Base-by-base conservation (phyloP, 148 eudicot genomes). In the Persicaria tinctoria region DNA sequence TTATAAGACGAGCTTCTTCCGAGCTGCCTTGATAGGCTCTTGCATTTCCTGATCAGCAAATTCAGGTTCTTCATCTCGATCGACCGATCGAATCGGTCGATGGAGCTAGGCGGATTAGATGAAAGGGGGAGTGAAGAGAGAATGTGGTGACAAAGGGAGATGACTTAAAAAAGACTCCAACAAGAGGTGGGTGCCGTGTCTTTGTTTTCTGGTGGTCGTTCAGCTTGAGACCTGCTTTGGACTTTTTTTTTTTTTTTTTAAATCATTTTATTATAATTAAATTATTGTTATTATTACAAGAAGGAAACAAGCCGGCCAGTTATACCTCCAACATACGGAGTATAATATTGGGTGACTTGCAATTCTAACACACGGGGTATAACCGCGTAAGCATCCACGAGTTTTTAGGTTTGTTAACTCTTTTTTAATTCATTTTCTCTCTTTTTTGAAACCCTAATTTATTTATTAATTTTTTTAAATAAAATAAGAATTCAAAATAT, bases 21-120 rank as follows among this genome's bases (percentile, higher is more conserved):
- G 23, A 92, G 80, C 68, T 92, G 89, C 74, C 82, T 83, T 13
- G 97, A 89, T 57, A 92, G 75, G 54, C 89, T 89, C 85, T 92
- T 92, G 85, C 97, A 92, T 78, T 84, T 92, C 63, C 90, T 85
- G 49, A 92, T 81, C 60, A 92, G 27, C 48, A 79, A 70, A 75
- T 88, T 82, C 66, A 88, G 62, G 79, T 84, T 92, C 85, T 86
- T 92, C 94, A 89, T 89, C 56, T 89, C 56, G 74, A 20, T 49
- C n/a, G 38, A 18, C 1, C 27, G 27, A 23, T 23, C 0, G 27
- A 23, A 23, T 6, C 49, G 10, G 23, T 20, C 8, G 49, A 0
- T 41, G 48, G 47, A 70, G 53, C 27, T 23, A 23, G 0, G 6
- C 11, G 20, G 72, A 47, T 45, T 32, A 47, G 6, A 18, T 10